A percentile compares a stretch with the other conserved stretches of the same genome.
Evolutionary conservation across 1,139 yeast species (phyloP).

Genomic region (Magnusiomyces paraingens): DNA sequence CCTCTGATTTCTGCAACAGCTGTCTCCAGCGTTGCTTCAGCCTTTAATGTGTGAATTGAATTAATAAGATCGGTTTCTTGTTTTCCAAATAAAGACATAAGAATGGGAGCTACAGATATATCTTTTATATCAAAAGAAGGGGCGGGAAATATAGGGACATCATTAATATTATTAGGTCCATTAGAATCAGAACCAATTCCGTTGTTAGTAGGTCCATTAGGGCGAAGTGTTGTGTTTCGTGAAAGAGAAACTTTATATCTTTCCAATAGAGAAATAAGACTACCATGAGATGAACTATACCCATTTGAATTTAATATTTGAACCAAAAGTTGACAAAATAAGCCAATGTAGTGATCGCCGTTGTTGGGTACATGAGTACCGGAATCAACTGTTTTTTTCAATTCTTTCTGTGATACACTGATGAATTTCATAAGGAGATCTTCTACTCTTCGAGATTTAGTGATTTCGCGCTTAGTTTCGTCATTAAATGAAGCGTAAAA

Average conservation of each 20-base stretch:
- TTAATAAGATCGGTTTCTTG: conserved; percentile 26
- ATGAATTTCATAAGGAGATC: conserved; percentile 62
- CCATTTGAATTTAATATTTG: conserved; percentile 39
- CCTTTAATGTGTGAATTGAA: conserved; percentile 30
- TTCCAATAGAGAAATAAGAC: conserved; percentile 29
- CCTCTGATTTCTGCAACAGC: conserved; percentile 44
- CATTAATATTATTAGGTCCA: conserved; percentile 9
- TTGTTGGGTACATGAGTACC: conserved; percentile 31
- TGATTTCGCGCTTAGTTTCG: conserved; percentile 19
- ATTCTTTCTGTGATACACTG: conserved; percentile 57
- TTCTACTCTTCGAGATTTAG: conserved; percentile 47
- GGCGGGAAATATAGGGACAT: conserved; percentile 20
- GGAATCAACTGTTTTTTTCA: conserved; percentile 42
- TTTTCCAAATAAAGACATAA: conserved; percentile 22
- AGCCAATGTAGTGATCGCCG: conserved; percentile 49
- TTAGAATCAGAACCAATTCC: conserved; percentile 7
- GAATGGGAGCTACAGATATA: conserved; percentile 25
- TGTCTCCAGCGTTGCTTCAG: conserved; percentile 40
- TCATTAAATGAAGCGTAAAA: conserved; percentile 13
- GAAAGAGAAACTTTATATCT: conserved; percentile 22
- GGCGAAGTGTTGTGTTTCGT: conserved; percentile 12
- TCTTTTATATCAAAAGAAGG: conserved; percentile 28
- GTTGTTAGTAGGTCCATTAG: conserved; percentile 2
- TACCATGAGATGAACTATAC: conserved; percentile 22
- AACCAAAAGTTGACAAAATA: conserved; percentile 52